These are phyloP conservation scores for Candolleomyces efflorescens DNA, from an alignment of 768 basidiomycete genomes.

Conservation along the genomic window DNA sequence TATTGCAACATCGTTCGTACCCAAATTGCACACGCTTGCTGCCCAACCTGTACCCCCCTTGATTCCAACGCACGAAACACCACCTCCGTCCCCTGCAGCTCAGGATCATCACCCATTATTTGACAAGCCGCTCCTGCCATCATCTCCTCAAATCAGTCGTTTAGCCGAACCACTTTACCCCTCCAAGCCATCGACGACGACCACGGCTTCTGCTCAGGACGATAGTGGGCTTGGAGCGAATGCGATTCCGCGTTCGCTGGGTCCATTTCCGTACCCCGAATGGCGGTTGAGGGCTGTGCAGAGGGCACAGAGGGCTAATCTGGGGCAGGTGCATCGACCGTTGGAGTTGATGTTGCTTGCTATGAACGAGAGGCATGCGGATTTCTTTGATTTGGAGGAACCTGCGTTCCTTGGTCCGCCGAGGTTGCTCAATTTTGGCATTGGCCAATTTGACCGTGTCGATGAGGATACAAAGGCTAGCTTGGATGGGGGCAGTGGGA, in stretches of 20 bases:
- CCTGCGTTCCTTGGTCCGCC: conserved; percentile 7
- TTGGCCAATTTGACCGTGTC: too few relatives aligned
- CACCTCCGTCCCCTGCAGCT: not conserved
- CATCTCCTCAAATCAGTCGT: not conserved
- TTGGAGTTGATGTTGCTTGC: conserved; percentile 43
- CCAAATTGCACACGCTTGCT: conserved; percentile 1
- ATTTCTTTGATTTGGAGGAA: conserved; percentile 6
- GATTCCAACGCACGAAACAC: not conserved
- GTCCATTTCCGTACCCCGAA: conserved; percentile 58
- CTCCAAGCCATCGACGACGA: conserved; percentile 11
- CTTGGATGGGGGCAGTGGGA: not conserved
- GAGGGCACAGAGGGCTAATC: conserved; percentile 51
- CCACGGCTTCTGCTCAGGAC: conserved; percentile 10
- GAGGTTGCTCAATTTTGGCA: conserved; percentile 5
- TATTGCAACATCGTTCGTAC: conserved; percentile 39
- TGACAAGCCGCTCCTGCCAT: not conserved
- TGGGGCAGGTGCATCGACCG: conserved; percentile 53
- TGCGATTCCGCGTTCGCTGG: conserved; percentile 19
- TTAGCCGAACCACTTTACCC: conserved; percentile 15
- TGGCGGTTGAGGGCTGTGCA: conserved; percentile 53
- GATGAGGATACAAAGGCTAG: too few relatives aligned
- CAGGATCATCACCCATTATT: too few relatives aligned
- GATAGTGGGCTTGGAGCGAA: conserved; percentile 7
- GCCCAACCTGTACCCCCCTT: not conserved
- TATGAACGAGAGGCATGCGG: conserved; percentile 8